Evolutionary conservation across 495 filamentous ascomycete species (phyloP), one percentile per base, ranked within the genome.

Genomic region (Annulohypoxylon maeteangense): DNA sequence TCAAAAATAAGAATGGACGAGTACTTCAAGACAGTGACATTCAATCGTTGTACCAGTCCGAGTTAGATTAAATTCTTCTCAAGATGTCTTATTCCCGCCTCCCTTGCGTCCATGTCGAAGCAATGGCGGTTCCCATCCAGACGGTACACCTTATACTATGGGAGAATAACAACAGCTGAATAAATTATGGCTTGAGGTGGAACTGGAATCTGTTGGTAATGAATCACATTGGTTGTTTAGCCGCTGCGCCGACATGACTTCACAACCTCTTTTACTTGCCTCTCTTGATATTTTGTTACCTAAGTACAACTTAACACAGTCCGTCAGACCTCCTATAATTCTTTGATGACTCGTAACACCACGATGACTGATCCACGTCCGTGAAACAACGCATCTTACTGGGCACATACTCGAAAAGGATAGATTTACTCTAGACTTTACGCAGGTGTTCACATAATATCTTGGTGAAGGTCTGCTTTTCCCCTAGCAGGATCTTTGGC

Each of bases 271-370:
- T 3, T 22, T 10, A 3, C 48, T 16, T 44, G 11, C 12, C 23
- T 40, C 20, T n/a, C 7, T 7, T 45, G 23, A 10, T 22, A 31
- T 47, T 8, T 22, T 10, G 40, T 56, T 56, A 42, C 62, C 38
- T 56, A n/a, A 10, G 50, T 51, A 25, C 51, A 45, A 66, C 62
- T 53, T 50, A 3, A 44, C 0, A 22, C 20, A 16, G 40, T 50
- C 34, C 27, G 62, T 66, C 68, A 54, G 62, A 71, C 55, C 20
- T 71, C 62, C 47, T 66, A 23, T 55, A 55, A 62, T 66, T 34
- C 4, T 31, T 57, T 4, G 36, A 36, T 10, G 31, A 38, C 18
- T 42, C 7, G 16, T 64, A 36, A 36, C 42, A 40, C 8, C 4
- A 10, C n/a, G 1, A 47, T 54, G 44, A 55, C 16, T 53, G 50